phyloP scores from a whole-genome alignment of 179 eudicot species.

The Silene vulgaris region DNA sequence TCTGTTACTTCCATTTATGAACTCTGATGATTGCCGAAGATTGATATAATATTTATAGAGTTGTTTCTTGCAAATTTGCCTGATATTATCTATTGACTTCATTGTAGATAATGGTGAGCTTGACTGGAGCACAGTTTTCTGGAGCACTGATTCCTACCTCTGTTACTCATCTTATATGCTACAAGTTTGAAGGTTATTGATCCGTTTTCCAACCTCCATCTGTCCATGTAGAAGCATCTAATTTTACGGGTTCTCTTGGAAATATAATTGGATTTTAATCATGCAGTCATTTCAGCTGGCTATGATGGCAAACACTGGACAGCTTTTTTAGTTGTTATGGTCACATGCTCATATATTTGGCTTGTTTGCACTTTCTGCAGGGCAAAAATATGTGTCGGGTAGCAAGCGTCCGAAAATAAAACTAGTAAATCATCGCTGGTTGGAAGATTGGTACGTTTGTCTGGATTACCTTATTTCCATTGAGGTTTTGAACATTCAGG shows the following conservation, averaged over 20 bases:
- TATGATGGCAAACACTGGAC: neutral
- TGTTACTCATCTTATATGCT: constrained; percentile 91
- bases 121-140: constrained; percentile 79
- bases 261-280: neutral
- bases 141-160: constrained; percentile 64
- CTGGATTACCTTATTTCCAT: neutral
- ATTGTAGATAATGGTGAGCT: constrained; percentile 56
- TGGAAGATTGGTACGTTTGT: constrained; percentile 70
- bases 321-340: neutral
- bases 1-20: neutral
- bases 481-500: neutral
- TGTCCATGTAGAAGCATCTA: no score
- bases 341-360: neutral
- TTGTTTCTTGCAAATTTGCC: neutral
- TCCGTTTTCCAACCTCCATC: neutral
- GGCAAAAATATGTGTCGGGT: constrained; percentile 82
- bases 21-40: neutral
- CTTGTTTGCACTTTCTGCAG: constrained; percentile 29
- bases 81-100: constrained; percentile 15
- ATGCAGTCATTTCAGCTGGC: neutral
- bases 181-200: constrained; percentile 75
- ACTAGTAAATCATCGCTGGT: constrained; percentile 77
- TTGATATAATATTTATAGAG: neutral
- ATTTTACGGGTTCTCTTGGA: neutral
- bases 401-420: constrained; percentile 50